These are phyloP conservation scores for Calycina herbarum DNA, from an alignment of 2,329 filamentous ascomycete genomes.

Conservation along the genomic window DNA sequence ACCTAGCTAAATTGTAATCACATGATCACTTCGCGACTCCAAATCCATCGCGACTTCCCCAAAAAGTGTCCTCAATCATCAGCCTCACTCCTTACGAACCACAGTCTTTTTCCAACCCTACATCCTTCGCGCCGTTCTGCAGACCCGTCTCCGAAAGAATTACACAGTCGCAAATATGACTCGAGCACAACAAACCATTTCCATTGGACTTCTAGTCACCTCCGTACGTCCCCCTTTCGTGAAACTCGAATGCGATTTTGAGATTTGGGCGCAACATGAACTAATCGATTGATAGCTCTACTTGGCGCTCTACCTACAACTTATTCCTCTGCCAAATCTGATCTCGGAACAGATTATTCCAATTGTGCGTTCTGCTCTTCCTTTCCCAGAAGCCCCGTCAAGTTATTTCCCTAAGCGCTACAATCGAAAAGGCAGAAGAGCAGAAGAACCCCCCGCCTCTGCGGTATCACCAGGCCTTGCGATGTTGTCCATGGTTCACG, in stretches of 20 bases:
- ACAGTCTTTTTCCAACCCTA: slow-evolving; percentile 33
- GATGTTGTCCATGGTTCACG: neutral
- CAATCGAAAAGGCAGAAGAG: neutral
- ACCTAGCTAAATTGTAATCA: neutral
- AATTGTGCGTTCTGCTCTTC: slow-evolving; percentile 61
- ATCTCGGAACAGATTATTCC: slow-evolving; percentile 86
- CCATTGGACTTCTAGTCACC: slow-evolving; percentile 80
- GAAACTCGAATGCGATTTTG: slow-evolving; percentile 13
- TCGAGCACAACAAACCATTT: slow-evolving; percentile 89
- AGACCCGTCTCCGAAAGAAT: neutral
- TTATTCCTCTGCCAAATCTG: slow-evolving; percentile 75
- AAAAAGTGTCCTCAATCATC: slow-evolving; percentile 20
- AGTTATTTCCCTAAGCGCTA: neutral
- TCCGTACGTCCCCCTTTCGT: slow-evolving; percentile 59
- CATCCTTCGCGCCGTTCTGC: slow-evolving; percentile 1
- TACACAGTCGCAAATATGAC: slow-evolving; percentile 68
- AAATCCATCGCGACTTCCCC: slow-evolving; percentile 2
- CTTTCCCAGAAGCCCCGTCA: neutral
- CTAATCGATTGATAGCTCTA: slow-evolving; percentile 65
- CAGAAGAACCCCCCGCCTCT: neutral
- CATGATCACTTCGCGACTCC: slow-evolving; percentile 19
- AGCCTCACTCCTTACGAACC: slow-evolving; percentile 30
- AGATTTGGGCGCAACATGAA: slow-evolving; percentile 12
- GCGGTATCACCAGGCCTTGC: neutral
- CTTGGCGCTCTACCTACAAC: slow-evolving; percentile 78